These are phyloP conservation scores for Phytopythium chamaehyphon DNA, from an alignment of 352 stramenopile genomes.

Conservation along the genomic window DNA sequence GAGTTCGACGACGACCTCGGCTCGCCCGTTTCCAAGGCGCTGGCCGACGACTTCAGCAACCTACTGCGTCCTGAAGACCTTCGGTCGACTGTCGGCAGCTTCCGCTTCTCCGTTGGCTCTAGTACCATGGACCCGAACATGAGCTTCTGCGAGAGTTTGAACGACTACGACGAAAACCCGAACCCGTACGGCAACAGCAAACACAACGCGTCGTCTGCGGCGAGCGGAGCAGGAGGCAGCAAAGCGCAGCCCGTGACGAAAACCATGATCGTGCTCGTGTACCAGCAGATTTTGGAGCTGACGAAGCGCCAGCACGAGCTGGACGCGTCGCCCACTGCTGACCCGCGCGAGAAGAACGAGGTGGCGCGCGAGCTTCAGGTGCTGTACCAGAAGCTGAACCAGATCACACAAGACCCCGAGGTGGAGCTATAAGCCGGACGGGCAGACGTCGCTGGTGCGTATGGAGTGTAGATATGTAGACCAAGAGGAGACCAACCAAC, in stretches of 20 bases:
- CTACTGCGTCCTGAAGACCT: slow-evolving; percentile 34
- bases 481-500: too few species aligned
- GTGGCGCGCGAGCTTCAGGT: slow-evolving; percentile 34
- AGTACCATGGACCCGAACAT: slow-evolving; percentile 17
- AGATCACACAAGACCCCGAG: slow-evolving; percentile 19
- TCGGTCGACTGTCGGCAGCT: slow-evolving; percentile 32
- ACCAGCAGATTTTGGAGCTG: slow-evolving; percentile 59
- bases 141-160: slow-evolving; percentile 23
- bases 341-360: slow-evolving; percentile 31
- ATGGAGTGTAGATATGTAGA: background rate
- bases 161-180: slow-evolving; percentile 16
- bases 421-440: slow-evolving; percentile 11
- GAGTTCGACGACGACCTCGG: slow-evolving; percentile 20
- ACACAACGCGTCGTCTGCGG: slow-evolving; percentile 1
- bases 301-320: slow-evolving; percentile 55
- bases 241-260: slow-evolving; percentile 22
- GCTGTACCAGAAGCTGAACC: slow-evolving; percentile 53
- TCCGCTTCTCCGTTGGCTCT: slow-evolving; percentile 32
- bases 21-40: slow-evolving; percentile 22
- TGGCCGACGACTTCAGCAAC: slow-evolving; percentile 33
- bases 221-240: slow-evolving; percentile 5
- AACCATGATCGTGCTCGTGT: slow-evolving; percentile 48
- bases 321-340: slow-evolving; percentile 31
- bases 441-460: background rate
- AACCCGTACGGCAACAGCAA: slow-evolving; percentile 4